phyloP scores from a whole-genome alignment of 2,329 filamentous ascomycete species.

The Aureobasidium melanogenum region DNA sequence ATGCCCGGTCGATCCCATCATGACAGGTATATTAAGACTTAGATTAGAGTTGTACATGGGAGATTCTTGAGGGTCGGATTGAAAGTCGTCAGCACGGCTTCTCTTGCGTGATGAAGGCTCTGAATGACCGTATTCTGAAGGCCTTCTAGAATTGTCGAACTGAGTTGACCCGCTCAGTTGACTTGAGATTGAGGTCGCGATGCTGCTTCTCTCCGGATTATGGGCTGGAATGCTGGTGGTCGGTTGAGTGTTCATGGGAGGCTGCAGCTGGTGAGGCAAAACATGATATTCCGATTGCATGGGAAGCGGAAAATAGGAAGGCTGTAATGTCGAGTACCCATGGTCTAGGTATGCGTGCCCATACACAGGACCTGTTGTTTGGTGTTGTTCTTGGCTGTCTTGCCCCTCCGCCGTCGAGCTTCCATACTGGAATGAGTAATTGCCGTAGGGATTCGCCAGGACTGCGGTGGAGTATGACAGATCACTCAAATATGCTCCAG shows the following conservation, averaged over 20 bases:
- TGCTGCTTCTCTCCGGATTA: background rate
- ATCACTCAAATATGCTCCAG: background rate
- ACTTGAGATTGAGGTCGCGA: background rate
- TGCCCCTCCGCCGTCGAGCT: background rate
- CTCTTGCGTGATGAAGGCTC: conserved; percentile 3
- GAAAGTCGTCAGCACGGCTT: background rate
- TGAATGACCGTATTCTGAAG: background rate
- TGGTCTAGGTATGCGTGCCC: background rate
- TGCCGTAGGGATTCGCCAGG: conserved; percentile 1
- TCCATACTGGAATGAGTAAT: background rate
- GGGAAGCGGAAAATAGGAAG: background rate
- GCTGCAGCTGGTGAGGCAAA: background rate
- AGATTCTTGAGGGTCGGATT: background rate
- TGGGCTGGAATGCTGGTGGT: background rate
- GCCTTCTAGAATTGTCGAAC: background rate
- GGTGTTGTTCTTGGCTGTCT: background rate
- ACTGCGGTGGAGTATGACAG: background rate
- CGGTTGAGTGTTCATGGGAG: background rate
- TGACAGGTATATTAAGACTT: background rate
- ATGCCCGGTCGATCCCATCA: background rate
- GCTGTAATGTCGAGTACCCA: background rate
- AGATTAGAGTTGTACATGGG: background rate
- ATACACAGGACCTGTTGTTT: background rate
- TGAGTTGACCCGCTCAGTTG: background rate
- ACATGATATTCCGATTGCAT: background rate